These are phyloP conservation scores for Lactarius hengduanensis DNA, from an alignment of 768 basidiomycete species.

Conservation along the genomic window DNA sequence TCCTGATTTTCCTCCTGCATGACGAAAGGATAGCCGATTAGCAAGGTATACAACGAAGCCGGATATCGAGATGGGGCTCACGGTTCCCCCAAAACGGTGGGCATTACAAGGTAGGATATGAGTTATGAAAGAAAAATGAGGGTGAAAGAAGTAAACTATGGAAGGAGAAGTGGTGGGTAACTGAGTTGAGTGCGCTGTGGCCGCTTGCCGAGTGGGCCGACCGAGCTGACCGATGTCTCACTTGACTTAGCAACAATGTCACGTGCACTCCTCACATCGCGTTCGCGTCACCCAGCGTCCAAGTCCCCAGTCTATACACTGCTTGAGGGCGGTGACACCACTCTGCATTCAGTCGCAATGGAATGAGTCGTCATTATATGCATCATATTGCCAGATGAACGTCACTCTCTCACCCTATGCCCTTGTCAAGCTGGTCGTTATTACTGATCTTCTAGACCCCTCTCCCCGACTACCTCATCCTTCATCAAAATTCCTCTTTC, in stretches of 20 bases:
- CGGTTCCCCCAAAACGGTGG: slow-evolving; percentile 33
- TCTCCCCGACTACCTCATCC: not conserved
- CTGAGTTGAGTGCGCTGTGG: not conserved
- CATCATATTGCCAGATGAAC: not conserved
- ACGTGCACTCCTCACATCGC: slow-evolving; percentile 7
- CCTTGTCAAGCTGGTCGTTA: not conserved
- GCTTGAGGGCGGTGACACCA: not conserved
- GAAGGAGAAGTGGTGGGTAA: not conserved
- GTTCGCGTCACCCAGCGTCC: not conserved
- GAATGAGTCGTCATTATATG: not conserved
- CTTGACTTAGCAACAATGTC: slow-evolving; percentile 4
- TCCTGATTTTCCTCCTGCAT: slow-evolving; percentile 67
- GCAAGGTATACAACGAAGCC: not conserved
- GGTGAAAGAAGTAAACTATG: not conserved
- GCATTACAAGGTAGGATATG: slow-evolving; percentile 30
- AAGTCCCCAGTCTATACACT: not conserved
- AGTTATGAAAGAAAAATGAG: slow-evolving; percentile 35
- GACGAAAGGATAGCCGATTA: slow-evolving; percentile 27
- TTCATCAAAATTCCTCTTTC: slow-evolving; percentile 2
- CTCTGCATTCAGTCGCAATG: not conserved
- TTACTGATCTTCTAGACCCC: slow-evolving; percentile 8
- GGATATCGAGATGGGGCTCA: slow-evolving; percentile 26
- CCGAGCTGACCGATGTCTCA: not conserved
- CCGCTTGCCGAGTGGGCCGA: not conserved
- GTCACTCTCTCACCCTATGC: not conserved